phyloP scores from a whole-genome alignment of 2,329 filamentous ascomycete species.

The Botryotinia narcissicola region DNA sequence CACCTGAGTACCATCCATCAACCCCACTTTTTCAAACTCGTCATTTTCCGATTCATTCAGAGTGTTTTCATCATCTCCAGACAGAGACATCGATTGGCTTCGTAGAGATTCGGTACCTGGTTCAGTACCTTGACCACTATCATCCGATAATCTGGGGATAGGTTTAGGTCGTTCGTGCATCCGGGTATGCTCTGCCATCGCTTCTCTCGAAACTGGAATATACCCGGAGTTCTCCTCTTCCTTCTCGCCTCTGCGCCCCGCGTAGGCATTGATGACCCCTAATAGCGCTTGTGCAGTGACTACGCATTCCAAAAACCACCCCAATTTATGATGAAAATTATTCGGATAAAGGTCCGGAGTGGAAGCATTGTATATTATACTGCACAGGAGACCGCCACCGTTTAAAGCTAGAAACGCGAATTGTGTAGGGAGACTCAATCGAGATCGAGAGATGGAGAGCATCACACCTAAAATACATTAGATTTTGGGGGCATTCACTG shows the following conservation, averaged over 20 bases:
- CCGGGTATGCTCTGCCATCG: slow-evolving; percentile 52
- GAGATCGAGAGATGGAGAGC: slow-evolving; percentile 78
- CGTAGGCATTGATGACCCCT: slow-evolving; percentile 34
- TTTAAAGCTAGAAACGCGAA: slow-evolving; percentile 65
- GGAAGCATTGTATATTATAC: slow-evolving; percentile 70
- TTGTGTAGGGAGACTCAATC: slow-evolving; percentile 68
- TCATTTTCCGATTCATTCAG: slow-evolving; percentile 48
- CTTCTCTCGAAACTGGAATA: slow-evolving; percentile 58
- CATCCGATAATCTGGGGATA: slow-evolving; percentile 58
- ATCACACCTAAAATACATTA: slow-evolving; percentile 54
- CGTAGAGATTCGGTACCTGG: slow-evolving; percentile 64
- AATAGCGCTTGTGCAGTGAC: slow-evolving; percentile 68
- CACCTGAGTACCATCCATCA: slow-evolving; percentile 45
- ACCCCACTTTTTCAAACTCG: slow-evolving; percentile 41
- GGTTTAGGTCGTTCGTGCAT: slow-evolving; percentile 41
- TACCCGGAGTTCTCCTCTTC: slow-evolving; percentile 54
- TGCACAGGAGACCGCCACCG: slow-evolving; percentile 61
- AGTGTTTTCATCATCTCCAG: slow-evolving; percentile 42
- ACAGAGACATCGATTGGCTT: slow-evolving; percentile 59
- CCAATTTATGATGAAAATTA: slow-evolving; percentile 85
- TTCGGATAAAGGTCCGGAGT: slow-evolving; percentile 85
- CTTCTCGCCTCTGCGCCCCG: slow-evolving; percentile 33
- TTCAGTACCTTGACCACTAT: slow-evolving; percentile 72
- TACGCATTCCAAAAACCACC: slow-evolving; percentile 78
- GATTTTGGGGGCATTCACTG: neutral